Evolutionary conservation across 2,329 filamentous ascomycete genomes (phyloP).

Genomic region (Penicillium sp.): DNA sequence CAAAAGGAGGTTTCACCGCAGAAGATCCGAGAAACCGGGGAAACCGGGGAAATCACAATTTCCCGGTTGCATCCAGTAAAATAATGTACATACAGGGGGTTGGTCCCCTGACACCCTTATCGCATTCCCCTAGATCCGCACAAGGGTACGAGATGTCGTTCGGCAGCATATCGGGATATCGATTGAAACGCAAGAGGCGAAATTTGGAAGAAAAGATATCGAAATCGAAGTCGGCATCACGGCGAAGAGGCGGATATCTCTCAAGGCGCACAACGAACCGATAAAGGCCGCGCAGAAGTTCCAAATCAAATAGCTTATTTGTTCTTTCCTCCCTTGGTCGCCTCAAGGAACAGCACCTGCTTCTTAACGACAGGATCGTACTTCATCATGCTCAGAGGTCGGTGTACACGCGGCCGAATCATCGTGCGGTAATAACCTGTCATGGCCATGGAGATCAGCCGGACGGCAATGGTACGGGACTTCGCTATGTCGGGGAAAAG

Average conservation of each 20-base stretch:
- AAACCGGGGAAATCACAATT: not conserved
- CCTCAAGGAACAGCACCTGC: slow-evolving; percentile 93
- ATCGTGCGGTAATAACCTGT: slow-evolving; percentile 97
- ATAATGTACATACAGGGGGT: slow-evolving; percentile 26
- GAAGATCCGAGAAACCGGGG: slow-evolving; percentile 10
- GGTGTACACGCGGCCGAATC: slow-evolving; percentile 72
- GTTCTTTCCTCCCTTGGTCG: slow-evolving; percentile 70
- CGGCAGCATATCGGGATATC: not conserved
- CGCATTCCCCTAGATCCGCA: slow-evolving; percentile 4
- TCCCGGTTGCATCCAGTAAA: slow-evolving; percentile 15
- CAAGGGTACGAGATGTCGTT: not conserved
- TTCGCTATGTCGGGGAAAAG: slow-evolving; percentile 59
- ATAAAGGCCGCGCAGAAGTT: not conserved
- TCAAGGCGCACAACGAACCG: not conserved
- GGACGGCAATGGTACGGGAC: slow-evolving; percentile 87
- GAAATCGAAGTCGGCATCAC: not conserved
- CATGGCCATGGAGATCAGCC: slow-evolving; percentile 96
- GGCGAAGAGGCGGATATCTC: not conserved
- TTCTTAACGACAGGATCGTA: slow-evolving; percentile 97
- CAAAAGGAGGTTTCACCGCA: slow-evolving; percentile 14
- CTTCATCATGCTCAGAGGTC: slow-evolving; percentile 95
- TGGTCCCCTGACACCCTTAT: not conserved
- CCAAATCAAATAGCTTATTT: slow-evolving; percentile 28
- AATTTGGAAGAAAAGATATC: not conserved
- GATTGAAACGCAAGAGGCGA: not conserved